Conservation (phyloP, 2,329 filamentous ascomycete species). For the Monilinia laxa region DNA sequence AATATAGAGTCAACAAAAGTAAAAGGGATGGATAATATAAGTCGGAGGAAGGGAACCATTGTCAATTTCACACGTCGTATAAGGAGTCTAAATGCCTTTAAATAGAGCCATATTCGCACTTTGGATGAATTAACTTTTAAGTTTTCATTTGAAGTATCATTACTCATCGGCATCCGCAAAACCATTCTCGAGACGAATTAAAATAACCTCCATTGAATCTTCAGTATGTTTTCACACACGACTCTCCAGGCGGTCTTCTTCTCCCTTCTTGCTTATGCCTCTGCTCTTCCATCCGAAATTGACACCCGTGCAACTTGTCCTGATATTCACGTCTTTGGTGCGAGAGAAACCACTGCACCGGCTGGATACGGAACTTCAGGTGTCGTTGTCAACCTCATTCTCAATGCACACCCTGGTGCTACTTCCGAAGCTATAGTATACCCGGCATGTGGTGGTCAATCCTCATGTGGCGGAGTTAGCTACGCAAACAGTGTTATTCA, state of each 20-base stretch:
- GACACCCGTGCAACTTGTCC: constrained; percentile 43
- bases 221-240: constrained; percentile 1
- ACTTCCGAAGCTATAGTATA: constrained; percentile 57
- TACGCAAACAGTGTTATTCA: constrained; percentile 59
- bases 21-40: not conserved
- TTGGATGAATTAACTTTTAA: not conserved
- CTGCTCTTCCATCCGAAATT: constrained; percentile 19
- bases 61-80: not conserved
- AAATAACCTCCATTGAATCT: not conserved
- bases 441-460: constrained; percentile 62
- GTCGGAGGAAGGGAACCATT: constrained; percentile 7
- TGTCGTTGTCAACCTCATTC: constrained; percentile 50
- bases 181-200: not conserved
- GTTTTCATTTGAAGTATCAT: not conserved
- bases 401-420: constrained; percentile 49
- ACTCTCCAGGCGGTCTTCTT: not conserved
- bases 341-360: constrained; percentile 50
- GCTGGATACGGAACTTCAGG: constrained; percentile 53
- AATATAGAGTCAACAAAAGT: not conserved
- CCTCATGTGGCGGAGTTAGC: constrained; percentile 55
- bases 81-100: not conserved
- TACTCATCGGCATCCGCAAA: not conserved
- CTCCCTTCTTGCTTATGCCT: not conserved
- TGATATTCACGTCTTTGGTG: constrained; percentile 51
- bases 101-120: constrained; percentile 4